Evolutionary conservation across 2,329 filamentous ascomycete species (phyloP), one percentile per base, ranked within the genome.

Genomic region (Penicillium sp.): DNA sequence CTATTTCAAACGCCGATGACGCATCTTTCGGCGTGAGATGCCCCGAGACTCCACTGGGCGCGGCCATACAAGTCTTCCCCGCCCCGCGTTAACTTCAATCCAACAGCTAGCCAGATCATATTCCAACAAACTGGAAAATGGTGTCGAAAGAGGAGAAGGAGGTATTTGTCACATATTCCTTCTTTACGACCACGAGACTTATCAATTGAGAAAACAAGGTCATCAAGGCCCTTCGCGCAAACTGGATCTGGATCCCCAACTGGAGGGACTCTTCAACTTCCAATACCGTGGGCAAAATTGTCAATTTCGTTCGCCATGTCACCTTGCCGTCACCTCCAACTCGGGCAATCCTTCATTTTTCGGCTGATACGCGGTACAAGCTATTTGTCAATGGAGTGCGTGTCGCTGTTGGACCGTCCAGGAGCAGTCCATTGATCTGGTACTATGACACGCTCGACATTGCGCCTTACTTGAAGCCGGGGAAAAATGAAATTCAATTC

Each of bases 291-390:
- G 74, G 72, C 16, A 62, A 68, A 27, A 61, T 77, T 27, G 74
- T 75, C 27, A 58, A 58, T 5, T 77, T 77, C 63, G 65, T 56
- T 2, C 69, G 70, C 6, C 50, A 58, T 4, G 56, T 77, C 51
- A 47, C 56, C 31, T 60, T 75, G 5, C 10, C 41, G 1, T 60
- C 47, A 2, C 13, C 14, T 19, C 66, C 71, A 5, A 55, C 14
- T 0, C n/a, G 31, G 10, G 61, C 72, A 13, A 24, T 68, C 5
- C 43, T 77, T 11, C 64, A 70, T 54, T 69, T 74, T 59, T 73
- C 76, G 1, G 77, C 78, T 6, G 78, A 80, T 39, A 80, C 78
- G 5, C 69, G 76, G 9, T 80, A 80, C 66, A 79, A 80, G 54
- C 66, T 80, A 2, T 69, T 67, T 31, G 68, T 80, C 41, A 80